Conservation (phyloP, 257 asterid genomes). For the Avicennia marina region DNA sequence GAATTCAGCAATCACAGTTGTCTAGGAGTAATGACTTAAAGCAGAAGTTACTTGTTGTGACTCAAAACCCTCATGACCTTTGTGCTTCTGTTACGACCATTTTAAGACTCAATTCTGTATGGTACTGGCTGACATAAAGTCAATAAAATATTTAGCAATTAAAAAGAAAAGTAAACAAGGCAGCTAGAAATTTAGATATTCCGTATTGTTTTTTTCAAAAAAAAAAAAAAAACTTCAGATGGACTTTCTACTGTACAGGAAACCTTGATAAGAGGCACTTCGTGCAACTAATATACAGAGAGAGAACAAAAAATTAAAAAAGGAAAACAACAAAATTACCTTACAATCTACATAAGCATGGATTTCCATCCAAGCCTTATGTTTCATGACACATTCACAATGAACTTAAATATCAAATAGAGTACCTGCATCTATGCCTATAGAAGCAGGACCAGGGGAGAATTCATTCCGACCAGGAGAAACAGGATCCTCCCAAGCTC, state of each 20-base stretch:
- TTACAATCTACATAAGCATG: conserved; percentile 11
- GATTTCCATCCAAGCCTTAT: background rate
- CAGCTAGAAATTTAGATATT: background rate
- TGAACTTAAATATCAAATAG: conserved; percentile 31
- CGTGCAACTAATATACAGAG: conserved; percentile 17
- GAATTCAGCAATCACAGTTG: background rate
- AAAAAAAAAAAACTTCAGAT: conserved; percentile 3
- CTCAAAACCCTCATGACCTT: too few relatives aligned
- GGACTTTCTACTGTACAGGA: conserved; percentile 23
- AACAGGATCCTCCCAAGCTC: conserved; percentile 25
- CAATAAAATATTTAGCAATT: background rate
- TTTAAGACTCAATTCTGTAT: background rate
- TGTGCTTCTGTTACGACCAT: too few relatives aligned
- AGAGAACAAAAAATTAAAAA: background rate
- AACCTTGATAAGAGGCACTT: conserved; percentile 2
- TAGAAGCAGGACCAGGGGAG: conserved; percentile 41
- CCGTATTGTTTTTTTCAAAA: background rate
- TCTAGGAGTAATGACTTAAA: too few relatives aligned
- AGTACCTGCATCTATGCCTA: conserved; percentile 34
- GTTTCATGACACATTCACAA: conserved; percentile 7
- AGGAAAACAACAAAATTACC: background rate
- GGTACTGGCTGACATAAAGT: background rate
- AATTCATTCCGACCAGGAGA: conserved; percentile 35
- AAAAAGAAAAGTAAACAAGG: background rate
- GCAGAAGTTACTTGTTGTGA: too few relatives aligned